phyloP scores from a whole-genome alignment of 192 early-diverging fungal species.

The Rhizoclosmatium sp. region DNA sequence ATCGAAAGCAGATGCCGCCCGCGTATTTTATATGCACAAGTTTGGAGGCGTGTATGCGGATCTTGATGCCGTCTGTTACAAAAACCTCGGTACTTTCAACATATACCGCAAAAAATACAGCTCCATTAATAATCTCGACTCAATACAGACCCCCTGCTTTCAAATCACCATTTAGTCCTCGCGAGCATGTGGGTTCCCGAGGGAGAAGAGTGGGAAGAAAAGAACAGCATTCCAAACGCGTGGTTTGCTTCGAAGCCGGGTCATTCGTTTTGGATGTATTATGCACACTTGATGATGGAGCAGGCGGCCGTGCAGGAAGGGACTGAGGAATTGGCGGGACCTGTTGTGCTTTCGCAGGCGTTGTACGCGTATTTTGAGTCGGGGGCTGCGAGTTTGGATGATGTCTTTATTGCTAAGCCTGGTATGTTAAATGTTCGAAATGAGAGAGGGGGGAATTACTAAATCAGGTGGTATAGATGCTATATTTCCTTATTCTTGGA shows the following conservation, averaged over 20 bases:
- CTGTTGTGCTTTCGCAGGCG: conserved; percentile 12
- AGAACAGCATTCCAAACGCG: conserved; percentile 49
- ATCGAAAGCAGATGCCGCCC: conserved; percentile 43
- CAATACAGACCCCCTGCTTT: conserved; percentile 9
- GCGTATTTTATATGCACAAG: conserved; percentile 48
- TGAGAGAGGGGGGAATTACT: no score
- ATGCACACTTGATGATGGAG: conserved; percentile 29
- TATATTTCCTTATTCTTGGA: conserved; percentile 23
- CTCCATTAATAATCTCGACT: neutral
- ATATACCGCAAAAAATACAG: neutral
- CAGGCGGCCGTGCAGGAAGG: neutral
- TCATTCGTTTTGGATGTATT: conserved; percentile 49
- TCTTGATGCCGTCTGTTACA: conserved; percentile 36
- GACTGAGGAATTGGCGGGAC: conserved; percentile 32
- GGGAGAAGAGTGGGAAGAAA: neutral
- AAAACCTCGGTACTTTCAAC: neutral
- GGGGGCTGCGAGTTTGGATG: neutral
- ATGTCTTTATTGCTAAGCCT: neutral
- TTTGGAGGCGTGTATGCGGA: conserved; percentile 54
- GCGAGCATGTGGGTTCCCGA: conserved; percentile 3
- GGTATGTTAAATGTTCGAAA: neutral
- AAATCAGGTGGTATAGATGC: neutral
- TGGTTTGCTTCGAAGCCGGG: conserved; percentile 52
- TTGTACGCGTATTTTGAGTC: neutral
- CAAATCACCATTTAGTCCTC: conserved; percentile 16